Evolutionary conservation across 2,329 filamentous ascomycete species (phyloP), one percentile per base, ranked within the genome.

Genomic region (Penicillium verrucosum): DNA sequence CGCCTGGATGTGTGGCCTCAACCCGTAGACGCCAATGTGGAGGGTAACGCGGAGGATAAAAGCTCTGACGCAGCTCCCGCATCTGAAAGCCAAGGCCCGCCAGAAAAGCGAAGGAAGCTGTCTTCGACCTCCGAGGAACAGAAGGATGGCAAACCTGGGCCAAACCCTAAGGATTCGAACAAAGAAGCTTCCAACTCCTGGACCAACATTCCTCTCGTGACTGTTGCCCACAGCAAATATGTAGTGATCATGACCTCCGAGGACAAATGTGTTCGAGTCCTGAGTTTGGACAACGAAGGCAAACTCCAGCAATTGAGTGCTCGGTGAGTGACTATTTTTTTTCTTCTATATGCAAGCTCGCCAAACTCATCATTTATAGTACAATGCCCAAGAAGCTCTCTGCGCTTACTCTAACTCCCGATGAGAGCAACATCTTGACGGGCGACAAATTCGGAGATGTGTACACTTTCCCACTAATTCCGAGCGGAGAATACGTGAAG

Each of bases 361-460:
- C 57, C 61, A 49, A 65, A 57, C 27, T 53, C 54, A 51, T 59
- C 38, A 21, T 12, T 5, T 36, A 11, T 48, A 93, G 91, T 73
- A 77, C 77, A 57, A 95, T 97, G 89, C 90, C 92, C 38, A 97
- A 97, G 78, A 86, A 92, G 36, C 91, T 92, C 12, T 93, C 88
- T 70, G 86, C 89, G 36, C 79, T 97, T 56, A 78, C 82, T 50
- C 75, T 97, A 51, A 85, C 88, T 8, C 78, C 84, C 38, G 87
- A 92, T 69, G 81, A 85, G 60, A 80, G 81, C 42, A 89, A 86
- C 9, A 90, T 99, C 60, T 76, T 97, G 56, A 86, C 85, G 60
- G 93, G 86, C 51, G 94, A 99, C 79, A 99, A 99, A 74, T 97
- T 97, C 69, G 94, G 94, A 63, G 94, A 99, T 72, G 93, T 97